phyloP scores from a whole-genome alignment of 2,329 filamentous ascomycete genomes.

The Seiridium unicorne region DNA sequence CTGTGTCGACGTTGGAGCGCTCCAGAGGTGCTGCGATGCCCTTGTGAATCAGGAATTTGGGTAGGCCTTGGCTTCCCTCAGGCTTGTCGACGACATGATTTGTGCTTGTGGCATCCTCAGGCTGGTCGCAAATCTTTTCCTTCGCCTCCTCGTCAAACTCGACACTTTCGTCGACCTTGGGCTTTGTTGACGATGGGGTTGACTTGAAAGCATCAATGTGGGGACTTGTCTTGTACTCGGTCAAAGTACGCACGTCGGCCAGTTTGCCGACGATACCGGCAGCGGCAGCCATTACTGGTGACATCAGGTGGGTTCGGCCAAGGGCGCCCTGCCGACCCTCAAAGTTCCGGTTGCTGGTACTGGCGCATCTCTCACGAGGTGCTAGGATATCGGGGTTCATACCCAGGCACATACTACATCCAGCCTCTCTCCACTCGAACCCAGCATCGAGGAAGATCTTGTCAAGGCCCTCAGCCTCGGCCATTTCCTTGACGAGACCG shows the following conservation, averaged over 20 bases:
- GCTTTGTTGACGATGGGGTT: constrained; percentile 32
- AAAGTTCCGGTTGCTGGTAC: constrained; percentile 96
- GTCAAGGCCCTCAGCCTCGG: constrained; percentile 88
- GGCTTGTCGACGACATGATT: constrained; percentile 55
- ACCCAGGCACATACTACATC: constrained; percentile 97
- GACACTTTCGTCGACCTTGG: constrained; percentile 52
- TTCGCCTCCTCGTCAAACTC: constrained; percentile 49
- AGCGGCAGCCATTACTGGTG: constrained; percentile 92
- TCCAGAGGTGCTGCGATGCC: constrained; percentile 88
- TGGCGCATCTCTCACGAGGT: constrained; percentile 89
- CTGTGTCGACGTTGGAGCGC: constrained; percentile 92
- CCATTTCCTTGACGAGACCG: constrained; percentile 87
- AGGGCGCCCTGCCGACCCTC: constrained; percentile 92
- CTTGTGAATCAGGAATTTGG: constrained; percentile 80
- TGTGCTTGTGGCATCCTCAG: constrained; percentile 63
- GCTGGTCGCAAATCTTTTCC: constrained; percentile 55
- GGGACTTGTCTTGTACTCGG: constrained; percentile 56
- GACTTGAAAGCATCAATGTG: constrained; percentile 56
- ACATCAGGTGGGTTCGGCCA: constrained; percentile 93
- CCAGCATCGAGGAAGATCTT: constrained; percentile 89
- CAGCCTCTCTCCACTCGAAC: constrained; percentile 97
- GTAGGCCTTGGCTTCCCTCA: constrained; percentile 62
- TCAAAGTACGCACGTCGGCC: constrained; percentile 82
- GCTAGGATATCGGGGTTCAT: constrained; percentile 99
- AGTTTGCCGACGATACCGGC: constrained; percentile 88